A percentile compares a stretch with the other conserved stretches of the same genome.
These are phyloP conservation scores for Vigna angularis DNA, from an alignment of 306 rosid species.

Conservation along the genomic window DNA sequence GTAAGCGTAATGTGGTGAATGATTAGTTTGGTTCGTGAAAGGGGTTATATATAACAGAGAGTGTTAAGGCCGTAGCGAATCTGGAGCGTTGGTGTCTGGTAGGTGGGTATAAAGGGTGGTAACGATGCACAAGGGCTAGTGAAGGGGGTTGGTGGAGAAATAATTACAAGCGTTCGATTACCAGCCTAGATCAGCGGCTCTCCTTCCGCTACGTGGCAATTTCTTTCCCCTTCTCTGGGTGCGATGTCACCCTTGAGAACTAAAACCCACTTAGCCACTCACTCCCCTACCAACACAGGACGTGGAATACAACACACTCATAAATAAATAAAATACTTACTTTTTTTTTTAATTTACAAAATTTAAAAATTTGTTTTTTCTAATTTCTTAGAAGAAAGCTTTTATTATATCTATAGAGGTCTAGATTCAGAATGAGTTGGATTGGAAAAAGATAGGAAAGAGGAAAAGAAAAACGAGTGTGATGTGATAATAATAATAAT, in stretches of 20 bases:
- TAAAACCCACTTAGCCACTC: neutral
- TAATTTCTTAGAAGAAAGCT: no score
- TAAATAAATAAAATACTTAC: no score
- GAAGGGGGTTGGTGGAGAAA: constrained; percentile 58
- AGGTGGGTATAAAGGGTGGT: constrained; percentile 67
- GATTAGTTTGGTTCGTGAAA: neutral
- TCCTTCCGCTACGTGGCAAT: constrained; percentile 42
- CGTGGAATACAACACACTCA: neutral
- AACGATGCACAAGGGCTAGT: constrained; percentile 41
- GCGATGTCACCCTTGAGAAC: constrained; percentile 40
- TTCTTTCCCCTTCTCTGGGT: constrained; percentile 7
- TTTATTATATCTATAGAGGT: no score
- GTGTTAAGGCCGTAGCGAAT: constrained; percentile 1
- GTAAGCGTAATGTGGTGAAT: neutral
- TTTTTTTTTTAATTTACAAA: no score
- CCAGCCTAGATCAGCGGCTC: constrained; percentile 26
- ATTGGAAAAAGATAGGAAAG: no score
- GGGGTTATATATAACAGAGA: constrained; percentile 37
- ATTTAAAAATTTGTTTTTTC: no score
- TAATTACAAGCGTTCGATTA: constrained; percentile 44
- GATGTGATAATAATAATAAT: no score
- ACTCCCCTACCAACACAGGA: neutral
- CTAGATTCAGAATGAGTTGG: no score
- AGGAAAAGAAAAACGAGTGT: no score
- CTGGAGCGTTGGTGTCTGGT: constrained; percentile 50